Base-by-base conservation (phyloP, 106 monocot genomes). In the Xerophyta viscosa region DNA sequence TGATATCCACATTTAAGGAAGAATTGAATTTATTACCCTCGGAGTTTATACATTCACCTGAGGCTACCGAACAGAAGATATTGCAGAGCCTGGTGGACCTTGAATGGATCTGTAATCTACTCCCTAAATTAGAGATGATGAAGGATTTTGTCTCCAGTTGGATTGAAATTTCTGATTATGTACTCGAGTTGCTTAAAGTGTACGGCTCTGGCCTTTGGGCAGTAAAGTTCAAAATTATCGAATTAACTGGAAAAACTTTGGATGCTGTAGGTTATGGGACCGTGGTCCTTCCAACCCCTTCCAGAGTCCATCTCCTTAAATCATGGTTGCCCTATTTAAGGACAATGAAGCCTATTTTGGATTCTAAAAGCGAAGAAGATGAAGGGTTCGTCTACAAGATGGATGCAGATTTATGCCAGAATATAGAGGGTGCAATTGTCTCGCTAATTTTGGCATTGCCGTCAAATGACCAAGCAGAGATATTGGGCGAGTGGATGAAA, bases 211-310 rank as follows among this genome's bases (percentile, higher is more conserved):
- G 75, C 15, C 54, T 88, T 29, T 88, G 80, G 84, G 52, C 39
- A 5, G 75, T 84, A 8, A 94, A 84, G 50, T 39, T 56, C 24
- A 88, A 84, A 49, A 57, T 88, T 13, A 69, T 88, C 31, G 88
- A 88, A 63, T 20, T 94, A 11, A 67, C 80, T 0, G 78, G 83
- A 1, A 94, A 84, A 57, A 69, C 81, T 59, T 52, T 94, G 41
- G 94, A 94, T 37, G 83, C 94, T 50, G 65, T 88, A 39, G 88
- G 94, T 0, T 94, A 81, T 51, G 94, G 94, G 5, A 71, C 23
- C 26, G 88, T 94, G 26, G 67, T 84, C n/a, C 75, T 94, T 64
- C 84, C 94, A 10, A 29, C 94, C 6, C 44, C 65, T 15, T 45
- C 45, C 8, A 79, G 94, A 52, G 56, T 78, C 29, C 72, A 78